Evolutionary conservation across 768 basidiomycete genomes (phyloP).

Genomic region (Lepiota brunneoincarnata): DNA sequence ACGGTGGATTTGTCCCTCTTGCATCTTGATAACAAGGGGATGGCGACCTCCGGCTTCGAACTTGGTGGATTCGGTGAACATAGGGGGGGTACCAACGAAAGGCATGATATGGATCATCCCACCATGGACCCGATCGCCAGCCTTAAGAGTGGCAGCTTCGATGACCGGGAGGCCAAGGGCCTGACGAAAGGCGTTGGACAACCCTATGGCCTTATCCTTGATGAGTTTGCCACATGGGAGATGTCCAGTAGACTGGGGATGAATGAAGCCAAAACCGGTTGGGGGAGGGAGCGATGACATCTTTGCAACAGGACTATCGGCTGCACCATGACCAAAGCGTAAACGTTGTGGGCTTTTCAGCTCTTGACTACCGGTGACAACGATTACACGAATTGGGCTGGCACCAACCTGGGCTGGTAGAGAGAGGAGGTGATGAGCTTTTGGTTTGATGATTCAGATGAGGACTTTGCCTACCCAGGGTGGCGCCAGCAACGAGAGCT

Average conservation of each 20-base stretch:
- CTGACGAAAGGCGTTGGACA: conserved; percentile 55
- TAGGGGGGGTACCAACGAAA: conserved; percentile 25
- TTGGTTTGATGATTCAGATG: not conserved
- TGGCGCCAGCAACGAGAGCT: conserved; percentile 33
- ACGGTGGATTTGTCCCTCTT: conserved; percentile 10
- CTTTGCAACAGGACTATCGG: conserved; percentile 4
- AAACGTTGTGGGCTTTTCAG: not conserved
- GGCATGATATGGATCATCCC: conserved; percentile 33
- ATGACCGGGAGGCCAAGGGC: conserved; percentile 53
- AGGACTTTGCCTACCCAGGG: conserved; percentile 25
- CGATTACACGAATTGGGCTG: conserved; percentile 48
- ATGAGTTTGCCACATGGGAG: conserved; percentile 18
- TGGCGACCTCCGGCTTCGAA: not conserved
- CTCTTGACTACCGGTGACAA: conserved; percentile 20
- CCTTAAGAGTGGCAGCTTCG: conserved; percentile 22
- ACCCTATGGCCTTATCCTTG: conserved; percentile 43
- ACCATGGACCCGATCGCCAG: conserved; percentile 12
- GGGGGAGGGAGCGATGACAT: not conserved
- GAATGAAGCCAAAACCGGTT: not conserved
- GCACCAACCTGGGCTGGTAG: conserved; percentile 39
- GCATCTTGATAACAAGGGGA: not conserved
- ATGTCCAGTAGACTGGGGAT: conserved; percentile 13
- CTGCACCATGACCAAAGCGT: conserved; percentile 21
- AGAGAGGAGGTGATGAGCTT: not conserved
- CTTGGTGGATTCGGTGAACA: conserved; percentile 14